Evolutionary conservation across 1,139 yeast genomes (phyloP).

Genomic region (Kazachstania sp.): DNA sequence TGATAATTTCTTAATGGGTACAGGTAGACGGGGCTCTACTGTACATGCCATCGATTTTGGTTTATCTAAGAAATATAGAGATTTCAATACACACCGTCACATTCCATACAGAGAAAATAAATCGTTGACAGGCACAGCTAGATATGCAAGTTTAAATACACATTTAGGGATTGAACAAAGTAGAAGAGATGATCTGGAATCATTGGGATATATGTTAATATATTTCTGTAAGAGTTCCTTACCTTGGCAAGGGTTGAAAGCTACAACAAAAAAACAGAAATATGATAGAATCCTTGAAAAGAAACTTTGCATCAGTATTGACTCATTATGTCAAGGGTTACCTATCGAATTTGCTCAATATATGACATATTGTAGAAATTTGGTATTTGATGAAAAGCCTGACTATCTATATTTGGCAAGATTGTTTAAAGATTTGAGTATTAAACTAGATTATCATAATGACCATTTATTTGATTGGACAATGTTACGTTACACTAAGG

Average conservation of each 20-base stretch:
- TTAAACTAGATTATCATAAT: slow-evolving; percentile 82
- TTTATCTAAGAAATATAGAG: slow-evolving; percentile 88
- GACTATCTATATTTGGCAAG: slow-evolving; percentile 87
- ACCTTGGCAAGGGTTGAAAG: slow-evolving; percentile 98
- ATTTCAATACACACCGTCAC: slow-evolving; percentile 88
- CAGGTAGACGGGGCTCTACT: slow-evolving; percentile 90
- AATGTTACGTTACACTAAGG: slow-evolving; percentile 71
- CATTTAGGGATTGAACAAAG: slow-evolving; percentile 95
- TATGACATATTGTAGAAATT: slow-evolving; percentile 78
- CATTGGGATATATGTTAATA: slow-evolving; percentile 87
- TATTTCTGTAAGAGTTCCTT: slow-evolving; percentile 92
- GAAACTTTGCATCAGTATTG: slow-evolving; percentile 88
- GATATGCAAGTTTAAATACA: slow-evolving; percentile 91
- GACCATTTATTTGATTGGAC: slow-evolving; percentile 98
- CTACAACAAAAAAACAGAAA: slow-evolving; percentile 93
- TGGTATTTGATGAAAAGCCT: slow-evolving; percentile 93
- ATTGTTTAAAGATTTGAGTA: slow-evolving; percentile 79
- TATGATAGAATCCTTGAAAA: slow-evolving; percentile 95
- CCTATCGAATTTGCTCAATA: slow-evolving; percentile 87
- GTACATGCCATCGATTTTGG: slow-evolving; percentile 97
- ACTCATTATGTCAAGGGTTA: slow-evolving; percentile 80
- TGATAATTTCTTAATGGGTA: slow-evolving; percentile 63
- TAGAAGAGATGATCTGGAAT: slow-evolving; percentile 93
- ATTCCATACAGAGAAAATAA: slow-evolving; percentile 95
- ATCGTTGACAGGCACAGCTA: slow-evolving; percentile 96